These are phyloP conservation scores for Aureobasidium musti DNA, from an alignment of 2,329 filamentous ascomycete genomes.

Conservation along the genomic window DNA sequence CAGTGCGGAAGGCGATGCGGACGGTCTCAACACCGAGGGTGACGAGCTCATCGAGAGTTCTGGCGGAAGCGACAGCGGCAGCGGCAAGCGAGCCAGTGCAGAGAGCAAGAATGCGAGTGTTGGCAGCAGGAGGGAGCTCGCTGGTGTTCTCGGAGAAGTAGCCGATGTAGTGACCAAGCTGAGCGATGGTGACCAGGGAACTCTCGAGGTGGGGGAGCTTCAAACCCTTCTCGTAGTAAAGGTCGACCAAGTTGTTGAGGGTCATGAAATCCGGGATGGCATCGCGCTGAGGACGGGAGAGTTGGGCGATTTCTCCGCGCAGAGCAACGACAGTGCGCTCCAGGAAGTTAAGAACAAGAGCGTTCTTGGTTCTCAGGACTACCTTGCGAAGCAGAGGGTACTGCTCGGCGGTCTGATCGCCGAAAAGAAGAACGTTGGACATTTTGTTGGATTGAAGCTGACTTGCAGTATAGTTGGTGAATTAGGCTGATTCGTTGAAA, in stretches of 20 bases:
- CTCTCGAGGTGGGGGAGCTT: conserved; percentile 66
- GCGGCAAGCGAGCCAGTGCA: conserved; percentile 72
- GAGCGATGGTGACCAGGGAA: conserved; percentile 64
- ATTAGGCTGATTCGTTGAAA: conserved; percentile 24
- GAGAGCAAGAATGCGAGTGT: conserved; percentile 60
- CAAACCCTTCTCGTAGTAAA: conserved; percentile 59
- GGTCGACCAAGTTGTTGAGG: conserved; percentile 65
- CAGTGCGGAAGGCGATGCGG: conserved; percentile 66
- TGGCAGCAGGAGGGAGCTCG: conserved; percentile 55
- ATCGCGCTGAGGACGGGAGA: conserved; percentile 59
- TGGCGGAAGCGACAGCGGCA: conserved; percentile 64
- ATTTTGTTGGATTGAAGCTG: conserved; percentile 34
- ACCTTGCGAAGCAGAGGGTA: conserved; percentile 60
- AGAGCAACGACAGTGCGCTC: conserved; percentile 60
- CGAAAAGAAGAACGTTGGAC: conserved; percentile 62
- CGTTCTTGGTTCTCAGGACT: conserved; percentile 53
- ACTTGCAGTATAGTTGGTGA: conserved; percentile 12
- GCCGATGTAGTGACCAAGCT: conserved; percentile 69
- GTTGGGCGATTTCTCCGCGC: conserved; percentile 60
- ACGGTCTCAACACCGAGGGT: conserved; percentile 65
- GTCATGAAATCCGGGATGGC: conserved; percentile 64
- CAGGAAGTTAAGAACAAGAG: conserved; percentile 64
- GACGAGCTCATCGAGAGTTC: conserved; percentile 62
- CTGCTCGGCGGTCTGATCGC: conserved; percentile 70
- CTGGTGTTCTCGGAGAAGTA: conserved; percentile 57